Evolutionary conservation across 2,329 filamentous ascomycete species (phyloP).

Genomic region (Penicillium sp.): DNA sequence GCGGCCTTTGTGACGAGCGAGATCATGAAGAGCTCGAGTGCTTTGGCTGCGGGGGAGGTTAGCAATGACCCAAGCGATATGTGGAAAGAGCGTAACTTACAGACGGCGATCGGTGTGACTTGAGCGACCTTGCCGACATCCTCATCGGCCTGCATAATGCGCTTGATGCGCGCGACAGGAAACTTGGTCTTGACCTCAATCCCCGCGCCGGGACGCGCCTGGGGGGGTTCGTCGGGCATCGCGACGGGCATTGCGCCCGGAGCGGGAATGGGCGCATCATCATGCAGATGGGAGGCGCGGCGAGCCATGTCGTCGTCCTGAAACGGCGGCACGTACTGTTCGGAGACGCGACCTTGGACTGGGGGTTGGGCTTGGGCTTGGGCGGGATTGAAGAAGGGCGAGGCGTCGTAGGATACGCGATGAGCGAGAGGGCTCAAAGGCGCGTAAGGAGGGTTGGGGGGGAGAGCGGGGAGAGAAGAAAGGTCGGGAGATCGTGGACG

Average conservation of each 20-base stretch:
- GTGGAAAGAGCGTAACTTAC: conserved; percentile 44
- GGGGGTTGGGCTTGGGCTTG: not conserved
- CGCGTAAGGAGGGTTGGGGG: conserved; percentile 34
- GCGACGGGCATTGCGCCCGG: conserved; percentile 12
- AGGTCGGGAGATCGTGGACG: conserved; percentile 52
- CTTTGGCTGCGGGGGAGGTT: conserved; percentile 64
- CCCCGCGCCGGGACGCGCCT: conserved; percentile 46
- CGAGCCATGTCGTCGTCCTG: conserved; percentile 43
- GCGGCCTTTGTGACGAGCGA: conserved; percentile 86
- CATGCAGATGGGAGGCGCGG: conserved; percentile 39
- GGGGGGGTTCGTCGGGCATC: conserved; percentile 20
- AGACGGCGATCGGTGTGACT: conserved; percentile 91
- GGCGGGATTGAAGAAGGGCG: conserved; percentile 44
- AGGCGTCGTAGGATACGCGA: conserved; percentile 47
- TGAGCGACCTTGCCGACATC: conserved; percentile 98
- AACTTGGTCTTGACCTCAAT: conserved; percentile 91
- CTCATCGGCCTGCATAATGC: conserved; percentile 99
- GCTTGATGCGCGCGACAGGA: conserved; percentile 93
- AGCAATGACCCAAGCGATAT: not conserved
- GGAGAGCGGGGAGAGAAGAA: conserved; percentile 45
- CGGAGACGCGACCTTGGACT: conserved; percentile 27
- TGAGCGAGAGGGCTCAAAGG: conserved; percentile 36
- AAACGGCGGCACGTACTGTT: conserved; percentile 39
- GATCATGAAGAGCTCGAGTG: conserved; percentile 97
- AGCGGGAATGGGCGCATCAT: conserved; percentile 29